Conservation (phyloP, 2,329 filamentous ascomycete species). For the Sclerotinia subarctica region DNA sequence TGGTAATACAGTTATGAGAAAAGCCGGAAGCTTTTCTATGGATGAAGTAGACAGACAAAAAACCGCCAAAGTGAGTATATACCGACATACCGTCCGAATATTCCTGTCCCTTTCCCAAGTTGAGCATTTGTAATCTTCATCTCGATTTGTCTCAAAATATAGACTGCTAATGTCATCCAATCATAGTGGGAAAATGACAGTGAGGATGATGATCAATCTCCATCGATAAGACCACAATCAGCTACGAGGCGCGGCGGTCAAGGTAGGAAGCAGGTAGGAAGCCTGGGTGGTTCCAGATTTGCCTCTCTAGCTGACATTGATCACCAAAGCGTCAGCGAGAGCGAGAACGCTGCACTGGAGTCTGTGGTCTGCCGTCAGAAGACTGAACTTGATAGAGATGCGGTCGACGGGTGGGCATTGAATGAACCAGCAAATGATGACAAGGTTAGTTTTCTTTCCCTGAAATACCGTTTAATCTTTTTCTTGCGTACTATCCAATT, state of each 20-base stretch:
- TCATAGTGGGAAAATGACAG: not conserved
- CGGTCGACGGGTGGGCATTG: not conserved
- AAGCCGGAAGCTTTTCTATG: not conserved
- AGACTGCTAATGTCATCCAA: not conserved
- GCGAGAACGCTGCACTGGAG: not conserved
- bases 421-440: not conserved
- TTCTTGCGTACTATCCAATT: not conserved
- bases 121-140: not conserved
- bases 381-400: not conserved
- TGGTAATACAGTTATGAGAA: slow-evolving; percentile 17
- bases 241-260: not conserved
- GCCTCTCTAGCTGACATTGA: not conserved
- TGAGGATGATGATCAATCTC: not conserved
- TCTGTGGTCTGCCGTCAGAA: not conserved
- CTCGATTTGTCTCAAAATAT: not conserved
- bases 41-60: not conserved
- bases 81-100: not conserved
- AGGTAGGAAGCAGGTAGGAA: not conserved
- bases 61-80: slow-evolving; percentile 7
- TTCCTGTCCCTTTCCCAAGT: too few species aligned
- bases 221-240: not conserved
- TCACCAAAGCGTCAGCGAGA: not conserved
- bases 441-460: not conserved
- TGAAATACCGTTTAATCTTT: not conserved
- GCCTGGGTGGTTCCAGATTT: not conserved